Conservation (phyloP, 2,329 filamentous ascomycete species). For the Cordyceps cicadae region DNA sequence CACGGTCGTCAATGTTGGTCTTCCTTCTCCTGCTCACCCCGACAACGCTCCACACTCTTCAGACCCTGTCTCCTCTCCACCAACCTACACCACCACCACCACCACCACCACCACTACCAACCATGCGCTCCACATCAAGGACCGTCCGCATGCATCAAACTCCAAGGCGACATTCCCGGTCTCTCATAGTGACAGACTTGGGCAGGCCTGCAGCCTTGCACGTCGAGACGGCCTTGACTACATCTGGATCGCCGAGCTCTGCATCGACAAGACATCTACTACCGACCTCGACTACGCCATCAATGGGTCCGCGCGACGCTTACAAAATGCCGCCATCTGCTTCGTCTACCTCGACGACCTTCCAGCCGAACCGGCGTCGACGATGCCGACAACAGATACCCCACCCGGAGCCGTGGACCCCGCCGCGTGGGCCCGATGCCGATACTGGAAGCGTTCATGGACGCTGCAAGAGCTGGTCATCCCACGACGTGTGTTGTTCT, state of each 20-base stretch:
- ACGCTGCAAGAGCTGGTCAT: slow-evolving; percentile 10
- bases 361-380: too few species aligned
- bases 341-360: slow-evolving; percentile 7
- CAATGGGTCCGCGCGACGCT: background rate
- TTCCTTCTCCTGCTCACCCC: background rate
- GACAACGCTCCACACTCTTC: background rate
- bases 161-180: too few species aligned
- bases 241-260: slow-evolving; percentile 7
- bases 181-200: background rate
- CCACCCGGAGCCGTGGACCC: too few species aligned
- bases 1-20: too few species aligned
- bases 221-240: background rate
- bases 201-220: background rate
- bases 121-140: too few species aligned
- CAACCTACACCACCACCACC: background rate
- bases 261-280: slow-evolving; percentile 5
- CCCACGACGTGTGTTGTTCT: slow-evolving; percentile 1
- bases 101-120: background rate
- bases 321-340: background rate
- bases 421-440: background rate
- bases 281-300: slow-evolving; percentile 7
- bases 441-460: slow-evolving; percentile 9
- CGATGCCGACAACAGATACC: too few species aligned
- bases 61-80: background rate
- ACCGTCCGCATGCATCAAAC: too few species aligned